phyloP scores from a whole-genome alignment of 371 early-diverging fungal species.

The Rhizopus arrhizus region DNA sequence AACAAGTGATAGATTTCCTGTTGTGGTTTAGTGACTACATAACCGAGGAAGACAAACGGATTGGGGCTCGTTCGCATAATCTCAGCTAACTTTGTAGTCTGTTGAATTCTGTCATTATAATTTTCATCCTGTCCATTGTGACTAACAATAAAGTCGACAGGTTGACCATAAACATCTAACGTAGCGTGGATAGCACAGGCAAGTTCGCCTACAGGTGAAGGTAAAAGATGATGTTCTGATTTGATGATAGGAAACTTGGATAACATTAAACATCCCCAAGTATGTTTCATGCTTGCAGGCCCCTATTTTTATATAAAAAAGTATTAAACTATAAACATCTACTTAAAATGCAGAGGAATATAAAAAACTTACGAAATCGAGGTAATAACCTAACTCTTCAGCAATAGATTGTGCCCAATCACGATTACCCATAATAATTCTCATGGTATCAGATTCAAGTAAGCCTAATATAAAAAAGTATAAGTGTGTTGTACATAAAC shows the following conservation, averaged over 20 bases:
- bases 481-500: not conserved
- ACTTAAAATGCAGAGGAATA: not conserved
- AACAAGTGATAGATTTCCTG: constrained; percentile 66
- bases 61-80: constrained; percentile 74
- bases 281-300: constrained; percentile 83
- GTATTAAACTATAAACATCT: constrained; percentile 2
- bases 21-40: constrained; percentile 80
- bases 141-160: constrained; percentile 81
- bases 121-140: constrained; percentile 88
- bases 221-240: constrained; percentile 75
- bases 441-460: constrained; percentile 78
- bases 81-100: constrained; percentile 78
- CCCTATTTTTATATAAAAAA: constrained; percentile 33
- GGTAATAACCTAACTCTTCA: constrained; percentile 76
- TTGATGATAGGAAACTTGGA: constrained; percentile 82
- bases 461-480: constrained; percentile 45
- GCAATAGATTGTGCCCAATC: constrained; percentile 82
- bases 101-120: constrained; percentile 72
- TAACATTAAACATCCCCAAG: constrained; percentile 85
- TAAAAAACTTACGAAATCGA: constrained; percentile 64
- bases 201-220: constrained; percentile 82
- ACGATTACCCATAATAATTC: constrained; percentile 87
- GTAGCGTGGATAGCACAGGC: constrained; percentile 89
- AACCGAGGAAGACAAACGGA: constrained; percentile 82
- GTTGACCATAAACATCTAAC: constrained; percentile 77